These are phyloP conservation scores for Emergomyces orientalis DNA, from an alignment of 2,329 filamentous ascomycete species.

Conservation along the genomic window DNA sequence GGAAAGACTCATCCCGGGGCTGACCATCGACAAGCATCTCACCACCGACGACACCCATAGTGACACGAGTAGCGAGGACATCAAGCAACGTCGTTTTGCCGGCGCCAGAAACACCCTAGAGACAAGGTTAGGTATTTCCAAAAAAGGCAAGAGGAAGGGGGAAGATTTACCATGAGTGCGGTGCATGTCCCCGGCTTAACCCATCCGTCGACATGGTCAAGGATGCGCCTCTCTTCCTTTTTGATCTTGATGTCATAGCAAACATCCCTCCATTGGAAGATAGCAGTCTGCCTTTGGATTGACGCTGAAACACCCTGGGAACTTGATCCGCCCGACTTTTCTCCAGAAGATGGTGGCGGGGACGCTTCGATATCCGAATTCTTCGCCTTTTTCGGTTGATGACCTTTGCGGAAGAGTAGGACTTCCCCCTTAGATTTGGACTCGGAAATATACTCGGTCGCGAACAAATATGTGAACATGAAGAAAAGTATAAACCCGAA, in stretches of 20 bases:
- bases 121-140: neutral
- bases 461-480: constrained; percentile 51
- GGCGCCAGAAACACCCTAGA: constrained; percentile 65
- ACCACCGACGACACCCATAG: constrained; percentile 78
- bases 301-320: constrained; percentile 23
- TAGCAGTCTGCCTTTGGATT: constrained; percentile 59
- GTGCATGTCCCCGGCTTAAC: constrained; percentile 86
- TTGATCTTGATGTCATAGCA: constrained; percentile 79
- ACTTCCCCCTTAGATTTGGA: constrained; percentile 69
- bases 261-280: constrained; percentile 79
- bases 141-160: neutral
- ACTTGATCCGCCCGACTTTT: constrained; percentile 27
- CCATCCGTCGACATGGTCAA: constrained; percentile 85
- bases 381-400: constrained; percentile 43
- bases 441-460: constrained; percentile 53
- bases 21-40: constrained; percentile 73
- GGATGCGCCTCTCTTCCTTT: constrained; percentile 59
- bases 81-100: constrained; percentile 88
- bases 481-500: constrained; percentile 55
- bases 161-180: constrained; percentile 60
- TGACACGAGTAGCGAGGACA: constrained; percentile 72
- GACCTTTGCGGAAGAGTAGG: constrained; percentile 62
- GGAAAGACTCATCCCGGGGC: constrained; percentile 64
- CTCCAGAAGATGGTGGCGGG: constrained; percentile 19
- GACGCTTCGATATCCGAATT: constrained; percentile 22